Percentiles rank a stretch among this genome's conserved stretches.
These are phyloP conservation scores for Vigna unguiculata DNA, from an alignment of 306 rosid species.

Conservation along the genomic window DNA sequence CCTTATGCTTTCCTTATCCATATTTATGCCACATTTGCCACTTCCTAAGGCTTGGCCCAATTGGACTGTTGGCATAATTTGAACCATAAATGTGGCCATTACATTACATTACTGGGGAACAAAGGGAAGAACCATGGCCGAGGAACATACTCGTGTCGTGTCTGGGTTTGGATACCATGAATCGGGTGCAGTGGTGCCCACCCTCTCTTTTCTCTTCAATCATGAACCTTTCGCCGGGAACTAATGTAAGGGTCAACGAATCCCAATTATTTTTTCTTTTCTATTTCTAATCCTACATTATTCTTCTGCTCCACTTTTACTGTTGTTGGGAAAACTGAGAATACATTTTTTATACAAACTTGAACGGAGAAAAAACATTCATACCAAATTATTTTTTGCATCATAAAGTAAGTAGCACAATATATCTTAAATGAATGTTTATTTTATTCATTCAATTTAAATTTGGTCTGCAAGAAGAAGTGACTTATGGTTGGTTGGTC, in stretches of 20 bases:
- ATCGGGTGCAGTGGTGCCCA: conserved; percentile 44
- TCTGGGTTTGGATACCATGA: conserved; percentile 42
- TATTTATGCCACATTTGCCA: conserved; percentile 48
- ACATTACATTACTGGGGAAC: not conserved
- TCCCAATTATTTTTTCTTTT: conserved; percentile 17
- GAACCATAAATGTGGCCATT: conserved; percentile 45
- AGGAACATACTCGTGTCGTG: not conserved
- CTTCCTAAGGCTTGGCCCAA: conserved; percentile 27
- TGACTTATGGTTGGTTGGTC: not conserved
- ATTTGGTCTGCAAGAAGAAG: not conserved
- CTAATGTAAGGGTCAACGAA: conserved; percentile 10
- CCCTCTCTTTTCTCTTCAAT: conserved; percentile 32
- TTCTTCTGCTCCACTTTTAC: conserved; percentile 8
- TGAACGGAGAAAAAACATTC: too few species aligned
- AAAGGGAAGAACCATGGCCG: conserved; percentile 36
- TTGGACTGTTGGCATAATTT: conserved; percentile 44
- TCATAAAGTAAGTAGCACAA: too few species aligned
- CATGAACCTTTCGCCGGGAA: conserved; percentile 20
- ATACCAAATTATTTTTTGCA: too few species aligned
- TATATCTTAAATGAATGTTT: too few species aligned
- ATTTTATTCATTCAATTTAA: not conserved
- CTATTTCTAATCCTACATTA: not conserved
- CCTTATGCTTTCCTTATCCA: conserved; percentile 53
- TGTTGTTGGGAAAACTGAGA: not conserved
- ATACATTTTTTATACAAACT: not conserved